Evolutionary conservation across 768 basidiomycete species (phyloP).

Genomic region (Royoungia palumana): DNA sequence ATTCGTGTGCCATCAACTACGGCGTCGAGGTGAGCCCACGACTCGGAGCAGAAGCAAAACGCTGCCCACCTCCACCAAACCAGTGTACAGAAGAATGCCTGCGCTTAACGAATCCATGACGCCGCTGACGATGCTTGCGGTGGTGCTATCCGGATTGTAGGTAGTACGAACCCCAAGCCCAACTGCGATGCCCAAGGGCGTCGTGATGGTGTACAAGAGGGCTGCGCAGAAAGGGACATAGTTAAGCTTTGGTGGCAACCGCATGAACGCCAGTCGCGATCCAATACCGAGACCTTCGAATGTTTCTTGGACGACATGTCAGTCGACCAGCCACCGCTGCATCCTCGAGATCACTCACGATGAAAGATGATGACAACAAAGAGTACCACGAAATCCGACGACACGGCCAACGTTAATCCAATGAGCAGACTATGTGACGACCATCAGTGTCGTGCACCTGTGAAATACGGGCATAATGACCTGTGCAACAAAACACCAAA

Average conservation of each 20-base stretch:
- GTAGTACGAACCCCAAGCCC: conserved; percentile 75
- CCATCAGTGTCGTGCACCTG: neutral
- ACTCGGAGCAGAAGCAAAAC: conserved; percentile 2
- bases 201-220: conserved; percentile 68
- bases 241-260: conserved; percentile 50
- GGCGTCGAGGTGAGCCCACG: no score
- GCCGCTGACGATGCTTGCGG: conserved; percentile 79
- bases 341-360: conserved; percentile 56
- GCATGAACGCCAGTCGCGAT: conserved; percentile 77
- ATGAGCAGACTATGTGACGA: conserved; percentile 62
- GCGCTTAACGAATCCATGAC: conserved; percentile 80
- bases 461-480: conserved; percentile 27
- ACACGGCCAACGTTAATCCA: conserved; percentile 91
- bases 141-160: conserved; percentile 79
- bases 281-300: conserved; percentile 96
- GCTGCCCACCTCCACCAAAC: conserved; percentile 69
- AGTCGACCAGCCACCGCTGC: neutral
- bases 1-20: conserved; percentile 89
- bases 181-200: conserved; percentile 83
- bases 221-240: conserved; percentile 61
- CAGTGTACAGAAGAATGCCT: conserved; percentile 87
- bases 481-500: conserved; percentile 91
- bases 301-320: conserved; percentile 52
- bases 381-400: conserved; percentile 71
- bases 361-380: conserved; percentile 91